Percentiles rank a stretch among this genome's conserved stretches.
These are phyloP conservation scores for Schizochytrium sp. DNA, from an alignment of 108 stramenopile species.

Conservation along the genomic window DNA sequence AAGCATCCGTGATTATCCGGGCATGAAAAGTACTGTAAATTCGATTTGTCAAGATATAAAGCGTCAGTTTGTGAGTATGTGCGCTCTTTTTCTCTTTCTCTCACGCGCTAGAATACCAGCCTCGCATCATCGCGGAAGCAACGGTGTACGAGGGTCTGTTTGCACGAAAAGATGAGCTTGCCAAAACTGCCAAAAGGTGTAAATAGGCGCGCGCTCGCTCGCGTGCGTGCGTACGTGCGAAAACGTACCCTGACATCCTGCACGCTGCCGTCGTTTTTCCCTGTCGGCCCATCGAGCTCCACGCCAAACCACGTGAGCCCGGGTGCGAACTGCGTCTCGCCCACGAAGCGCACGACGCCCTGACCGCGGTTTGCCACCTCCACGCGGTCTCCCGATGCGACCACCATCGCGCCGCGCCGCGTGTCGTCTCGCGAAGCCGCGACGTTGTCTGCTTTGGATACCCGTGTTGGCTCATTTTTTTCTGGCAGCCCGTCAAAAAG, in stretches of 20 bases:
- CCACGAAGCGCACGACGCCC: constrained; percentile 25
- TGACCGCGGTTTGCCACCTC: neutral
- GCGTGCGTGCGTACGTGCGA: neutral
- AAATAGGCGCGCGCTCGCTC: neutral
- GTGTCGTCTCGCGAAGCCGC: neutral
- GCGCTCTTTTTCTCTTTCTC: too few relatives aligned
- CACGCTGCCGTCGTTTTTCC: constrained; percentile 31
- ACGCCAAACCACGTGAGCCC: constrained; percentile 30
- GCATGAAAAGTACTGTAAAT: neutral
- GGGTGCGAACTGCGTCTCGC: constrained; percentile 24
- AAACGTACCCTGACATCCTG: neutral
- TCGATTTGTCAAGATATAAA: neutral
- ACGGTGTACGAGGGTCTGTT: too few relatives aligned
- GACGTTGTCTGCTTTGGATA: too few relatives aligned
- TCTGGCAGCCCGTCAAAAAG: too few relatives aligned
- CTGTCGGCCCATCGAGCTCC: constrained; percentile 21
- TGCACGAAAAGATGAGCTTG: too few relatives aligned
- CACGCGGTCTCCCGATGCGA: neutral
- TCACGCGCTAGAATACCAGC: too few relatives aligned
- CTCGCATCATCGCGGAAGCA: too few relatives aligned
- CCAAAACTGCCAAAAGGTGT: too few relatives aligned
- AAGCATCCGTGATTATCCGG: neutral
- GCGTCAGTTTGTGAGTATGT: too few relatives aligned
- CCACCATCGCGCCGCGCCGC: neutral
- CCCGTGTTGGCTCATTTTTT: too few relatives aligned